Evolutionary conservation across 176 grass and related monocot species (phyloP).

Genomic region (Pharus latifolius): DNA sequence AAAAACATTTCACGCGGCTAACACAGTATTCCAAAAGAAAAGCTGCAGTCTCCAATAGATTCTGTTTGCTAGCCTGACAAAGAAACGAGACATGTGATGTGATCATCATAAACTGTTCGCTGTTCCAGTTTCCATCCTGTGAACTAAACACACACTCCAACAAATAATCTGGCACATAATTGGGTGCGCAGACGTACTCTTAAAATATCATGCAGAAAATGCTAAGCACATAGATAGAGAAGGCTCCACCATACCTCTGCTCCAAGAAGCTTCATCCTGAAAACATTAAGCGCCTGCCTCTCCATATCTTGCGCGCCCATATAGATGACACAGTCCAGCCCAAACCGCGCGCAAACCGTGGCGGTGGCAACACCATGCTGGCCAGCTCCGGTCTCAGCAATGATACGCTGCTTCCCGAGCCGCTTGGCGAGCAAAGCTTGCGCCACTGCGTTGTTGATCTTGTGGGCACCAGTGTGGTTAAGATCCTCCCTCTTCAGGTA

Average conservation of each 20-base stretch:
- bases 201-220: neutral
- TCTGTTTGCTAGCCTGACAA: no score
- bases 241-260: constrained; percentile 47
- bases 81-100: no score
- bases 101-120: no score
- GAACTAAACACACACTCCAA: no score
- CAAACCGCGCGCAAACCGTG: constrained; percentile 83
- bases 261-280: constrained; percentile 95
- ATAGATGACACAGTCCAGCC: constrained; percentile 73
- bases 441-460: constrained; percentile 94
- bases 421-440: constrained; percentile 81
- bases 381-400: constrained; percentile 87
- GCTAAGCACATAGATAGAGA: neutral
- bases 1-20: neutral
- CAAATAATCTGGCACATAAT: neutral
- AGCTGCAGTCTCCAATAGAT: no score
- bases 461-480: constrained; percentile 94
- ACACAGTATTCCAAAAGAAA: neutral
- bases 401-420: constrained; percentile 86
- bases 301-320: constrained; percentile 99
- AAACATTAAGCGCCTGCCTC: constrained; percentile 92
- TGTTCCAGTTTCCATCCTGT: no score
- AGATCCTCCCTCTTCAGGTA: constrained; percentile 98
- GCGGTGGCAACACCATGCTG: constrained; percentile 95
- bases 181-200: neutral